Percentiles rank a stretch among this genome's conserved stretches.
phyloP scores from a whole-genome alignment of 2,329 filamentous ascomycete species.

The Gremmenia infestans region DNA sequence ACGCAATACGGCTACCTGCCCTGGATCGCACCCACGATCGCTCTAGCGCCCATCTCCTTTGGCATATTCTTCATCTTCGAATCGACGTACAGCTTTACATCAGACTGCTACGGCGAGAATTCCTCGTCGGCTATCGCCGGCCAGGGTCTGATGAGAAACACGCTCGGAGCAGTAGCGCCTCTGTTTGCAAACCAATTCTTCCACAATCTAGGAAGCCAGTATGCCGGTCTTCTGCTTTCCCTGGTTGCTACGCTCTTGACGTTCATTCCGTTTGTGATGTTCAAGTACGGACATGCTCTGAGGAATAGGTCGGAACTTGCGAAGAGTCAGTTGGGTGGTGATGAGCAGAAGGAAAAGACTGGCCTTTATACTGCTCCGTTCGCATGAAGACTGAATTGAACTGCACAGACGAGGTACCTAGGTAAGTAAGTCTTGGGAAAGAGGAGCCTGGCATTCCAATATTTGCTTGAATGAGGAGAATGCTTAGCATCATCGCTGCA shows the following conservation, averaged over 20 bases:
- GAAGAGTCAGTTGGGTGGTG: slow-evolving; percentile 11
- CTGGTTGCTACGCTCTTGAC: slow-evolving; percentile 50
- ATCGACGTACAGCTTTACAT: slow-evolving; percentile 84
- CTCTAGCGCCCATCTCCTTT: slow-evolving; percentile 55
- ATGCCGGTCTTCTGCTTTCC: slow-evolving; percentile 69
- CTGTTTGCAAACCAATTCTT: slow-evolving; percentile 73
- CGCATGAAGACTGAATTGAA: slow-evolving; percentile 3
- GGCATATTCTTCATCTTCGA: slow-evolving; percentile 83
- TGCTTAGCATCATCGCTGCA: no score
- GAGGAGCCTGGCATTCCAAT: background rate
- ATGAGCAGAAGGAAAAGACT: slow-evolving; percentile 20
- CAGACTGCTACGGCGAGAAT: slow-evolving; percentile 78
- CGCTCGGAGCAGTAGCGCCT: slow-evolving; percentile 74
- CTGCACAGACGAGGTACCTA: background rate
- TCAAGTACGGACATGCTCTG: slow-evolving; percentile 51
- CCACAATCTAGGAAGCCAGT: slow-evolving; percentile 60
- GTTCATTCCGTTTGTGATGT: slow-evolving; percentile 68
- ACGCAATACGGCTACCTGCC: slow-evolving; percentile 48
- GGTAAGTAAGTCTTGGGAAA: background rate
- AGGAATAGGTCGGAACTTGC: slow-evolving; percentile 32
- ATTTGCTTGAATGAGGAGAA: background rate
- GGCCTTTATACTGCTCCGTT: slow-evolving; percentile 17
- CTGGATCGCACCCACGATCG: slow-evolving; percentile 61
- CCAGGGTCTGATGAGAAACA: slow-evolving; percentile 77
- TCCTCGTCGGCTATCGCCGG: slow-evolving; percentile 80